Conservation (phyloP, 2,329 filamentous ascomycete species). For the Cercospora canescens region DNA sequence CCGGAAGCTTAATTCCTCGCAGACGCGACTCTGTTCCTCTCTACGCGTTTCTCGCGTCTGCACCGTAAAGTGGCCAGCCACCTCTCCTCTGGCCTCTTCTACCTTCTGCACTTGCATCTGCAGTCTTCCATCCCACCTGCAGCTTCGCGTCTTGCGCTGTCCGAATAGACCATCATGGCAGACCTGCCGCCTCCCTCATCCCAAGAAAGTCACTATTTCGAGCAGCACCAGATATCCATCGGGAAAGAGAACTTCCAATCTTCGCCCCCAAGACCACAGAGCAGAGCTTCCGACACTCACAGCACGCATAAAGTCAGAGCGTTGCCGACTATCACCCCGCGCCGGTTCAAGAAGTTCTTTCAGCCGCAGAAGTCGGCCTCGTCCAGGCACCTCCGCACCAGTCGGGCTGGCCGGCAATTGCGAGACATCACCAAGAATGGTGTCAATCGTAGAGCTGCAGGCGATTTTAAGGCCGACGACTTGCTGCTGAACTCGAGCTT, state of each 20-base stretch:
- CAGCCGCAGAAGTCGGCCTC: conserved; percentile 44
- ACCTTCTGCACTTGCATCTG: conserved; percentile 1
- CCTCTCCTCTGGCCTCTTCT: not conserved
- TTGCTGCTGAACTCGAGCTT: conserved; percentile 19
- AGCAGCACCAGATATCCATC: conserved; percentile 27
- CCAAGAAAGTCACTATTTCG: conserved; percentile 35
- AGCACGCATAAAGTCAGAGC: conserved; percentile 44
- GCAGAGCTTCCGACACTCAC: conserved; percentile 5
- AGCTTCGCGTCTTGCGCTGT: not conserved
- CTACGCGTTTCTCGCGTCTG: conserved; percentile 8
- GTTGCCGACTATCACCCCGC: conserved; percentile 53
- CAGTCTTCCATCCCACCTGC: conserved; percentile 5
- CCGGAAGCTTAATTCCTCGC: conserved; percentile 1
- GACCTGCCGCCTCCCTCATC: conserved; percentile 33
- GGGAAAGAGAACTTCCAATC: conserved; percentile 37
- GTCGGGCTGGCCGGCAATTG: conserved; percentile 47
- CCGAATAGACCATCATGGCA: conserved; percentile 25
- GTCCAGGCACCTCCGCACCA: conserved; percentile 27
- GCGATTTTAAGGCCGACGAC: conserved; percentile 16
- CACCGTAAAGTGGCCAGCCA: conserved; percentile 13
- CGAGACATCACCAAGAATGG: conserved; percentile 52
- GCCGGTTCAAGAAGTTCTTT: conserved; percentile 54
- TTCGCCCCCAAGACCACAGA: conserved; percentile 26
- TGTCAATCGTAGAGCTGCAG: conserved; percentile 38
- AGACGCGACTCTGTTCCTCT: conserved; percentile 9